A percentile compares a stretch with the other conserved stretches of the same genome.
Conservation (phyloP, 768 basidiomycete genomes). For the Agaricus subrufescens region DNA sequence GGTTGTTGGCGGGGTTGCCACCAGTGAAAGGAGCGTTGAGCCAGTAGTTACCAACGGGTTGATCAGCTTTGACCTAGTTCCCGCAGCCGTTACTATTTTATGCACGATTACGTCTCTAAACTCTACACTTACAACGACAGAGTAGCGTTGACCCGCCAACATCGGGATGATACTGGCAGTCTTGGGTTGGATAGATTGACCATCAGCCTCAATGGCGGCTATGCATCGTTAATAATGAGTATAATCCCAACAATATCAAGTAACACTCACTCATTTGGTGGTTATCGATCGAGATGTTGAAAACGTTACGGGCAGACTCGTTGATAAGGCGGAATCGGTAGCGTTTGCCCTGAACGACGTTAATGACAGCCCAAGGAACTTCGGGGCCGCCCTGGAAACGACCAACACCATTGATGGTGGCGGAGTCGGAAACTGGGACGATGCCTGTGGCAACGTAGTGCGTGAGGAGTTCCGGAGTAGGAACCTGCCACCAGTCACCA, state of each 20-base stretch:
- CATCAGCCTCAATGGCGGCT: slow-evolving; percentile 37
- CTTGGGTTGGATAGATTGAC: slow-evolving; percentile 23
- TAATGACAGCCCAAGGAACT: slow-evolving; percentile 32
- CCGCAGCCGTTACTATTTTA: neutral
- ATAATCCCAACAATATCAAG: neutral
- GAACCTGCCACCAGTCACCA: slow-evolving; percentile 39
- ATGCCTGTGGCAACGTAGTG: slow-evolving; percentile 19
- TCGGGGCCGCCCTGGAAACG: slow-evolving; percentile 36
- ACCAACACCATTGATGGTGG: slow-evolving; percentile 44
- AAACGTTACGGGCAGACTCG: slow-evolving; percentile 41
- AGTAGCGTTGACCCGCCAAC: slow-evolving; percentile 49
- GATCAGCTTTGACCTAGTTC: slow-evolving; percentile 29
- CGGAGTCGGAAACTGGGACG: slow-evolving; percentile 30
- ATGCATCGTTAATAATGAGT: neutral
- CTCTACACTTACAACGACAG: slow-evolving; percentile 17
- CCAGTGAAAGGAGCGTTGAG: slow-evolving; percentile 32
- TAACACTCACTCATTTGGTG: slow-evolving; percentile 21
- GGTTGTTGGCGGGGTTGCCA: slow-evolving; percentile 25
- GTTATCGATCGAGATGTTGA: slow-evolving; percentile 32
- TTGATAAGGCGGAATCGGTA: slow-evolving; percentile 54
- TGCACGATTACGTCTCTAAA: too few relatives aligned
- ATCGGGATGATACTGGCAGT: slow-evolving; percentile 36
- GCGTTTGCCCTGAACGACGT: slow-evolving; percentile 35
- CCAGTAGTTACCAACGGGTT: slow-evolving; percentile 44
- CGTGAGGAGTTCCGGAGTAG: slow-evolving; percentile 25